phyloP scores from a whole-genome alignment of 306 rosid genomes.

The Lathyrus tuberosus region DNA sequence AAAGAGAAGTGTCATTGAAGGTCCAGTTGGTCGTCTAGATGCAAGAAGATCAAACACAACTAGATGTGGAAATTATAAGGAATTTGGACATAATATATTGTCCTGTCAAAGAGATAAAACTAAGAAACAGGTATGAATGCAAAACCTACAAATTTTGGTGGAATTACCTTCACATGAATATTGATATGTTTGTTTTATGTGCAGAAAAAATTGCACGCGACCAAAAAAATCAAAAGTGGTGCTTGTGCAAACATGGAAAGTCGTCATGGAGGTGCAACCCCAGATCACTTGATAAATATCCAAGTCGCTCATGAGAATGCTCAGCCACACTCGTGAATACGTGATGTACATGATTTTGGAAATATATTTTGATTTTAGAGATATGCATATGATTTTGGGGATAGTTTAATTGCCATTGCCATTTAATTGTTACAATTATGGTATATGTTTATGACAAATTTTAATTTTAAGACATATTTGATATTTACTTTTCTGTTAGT shows the following conservation, averaged over 20 bases:
- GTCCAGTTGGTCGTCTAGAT: background rate
- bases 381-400: background rate
- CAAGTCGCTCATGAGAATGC: background rate
- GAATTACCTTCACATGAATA: background rate
- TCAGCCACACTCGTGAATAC: background rate
- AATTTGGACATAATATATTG: conserved; percentile 6
- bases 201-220: background rate
- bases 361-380: background rate
- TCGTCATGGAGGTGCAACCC: background rate
- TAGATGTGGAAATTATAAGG: conserved; percentile 1
- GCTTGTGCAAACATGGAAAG: background rate
- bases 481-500: too few relatives aligned
- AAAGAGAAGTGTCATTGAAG: background rate
- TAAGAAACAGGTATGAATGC: background rate
- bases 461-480: too few relatives aligned
- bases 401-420: background rate
- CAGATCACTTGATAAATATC: background rate
- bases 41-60: background rate
- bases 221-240: background rate
- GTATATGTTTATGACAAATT: too few relatives aligned
- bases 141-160: background rate
- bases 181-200: background rate
- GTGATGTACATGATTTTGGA: background rate
- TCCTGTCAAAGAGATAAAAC: background rate
- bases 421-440: too few relatives aligned